These are phyloP conservation scores for Patellifolia procumbens DNA, from an alignment of 179 eudicot genomes.

Conservation along the genomic window DNA sequence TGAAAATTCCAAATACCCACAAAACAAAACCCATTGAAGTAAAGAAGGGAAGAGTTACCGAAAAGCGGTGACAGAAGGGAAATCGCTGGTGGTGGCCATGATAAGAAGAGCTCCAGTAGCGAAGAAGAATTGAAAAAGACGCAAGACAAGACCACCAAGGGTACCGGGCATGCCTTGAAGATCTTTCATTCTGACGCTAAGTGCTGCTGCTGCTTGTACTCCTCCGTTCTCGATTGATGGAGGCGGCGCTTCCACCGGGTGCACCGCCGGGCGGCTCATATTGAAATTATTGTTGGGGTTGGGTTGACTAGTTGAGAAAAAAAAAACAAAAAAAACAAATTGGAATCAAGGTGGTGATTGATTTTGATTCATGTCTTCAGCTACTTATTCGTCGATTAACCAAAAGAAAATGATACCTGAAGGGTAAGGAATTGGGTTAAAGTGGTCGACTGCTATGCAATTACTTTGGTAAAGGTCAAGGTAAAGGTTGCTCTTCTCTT, in stretches of 20 bases:
- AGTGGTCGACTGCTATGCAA: too few relatives aligned
- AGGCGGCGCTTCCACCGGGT: conserved; percentile 69
- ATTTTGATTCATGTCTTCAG: too few relatives aligned
- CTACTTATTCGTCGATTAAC: too few relatives aligned
- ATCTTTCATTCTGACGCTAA: conserved; percentile 59
- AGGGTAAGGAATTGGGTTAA: too few relatives aligned
- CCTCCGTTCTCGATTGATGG: conserved; percentile 41
- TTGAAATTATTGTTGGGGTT: too few relatives aligned
- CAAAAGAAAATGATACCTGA: too few relatives aligned
- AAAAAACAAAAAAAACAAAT: too few relatives aligned
- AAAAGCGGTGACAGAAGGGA: conserved; percentile 75
- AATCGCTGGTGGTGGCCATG: conserved; percentile 69
- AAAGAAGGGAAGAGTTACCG: conserved; percentile 38
- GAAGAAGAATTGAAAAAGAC: conserved; percentile 57
- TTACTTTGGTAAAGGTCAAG: too few relatives aligned
- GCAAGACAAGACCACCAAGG: conserved; percentile 50
- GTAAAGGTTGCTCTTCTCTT: too few relatives aligned
- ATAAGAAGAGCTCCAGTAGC: conserved; percentile 54
- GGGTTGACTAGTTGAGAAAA: too few relatives aligned
- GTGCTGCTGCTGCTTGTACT: conserved; percentile 26
- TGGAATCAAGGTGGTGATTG: too few relatives aligned
- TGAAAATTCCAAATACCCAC: neutral
- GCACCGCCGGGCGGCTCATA: conserved; percentile 76
- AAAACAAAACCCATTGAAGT: neutral
- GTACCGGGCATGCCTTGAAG: conserved; percentile 79